Evolutionary conservation across 805 yeast genomes (phyloP).

Genomic region (Torulaspora gathmanii): DNA sequence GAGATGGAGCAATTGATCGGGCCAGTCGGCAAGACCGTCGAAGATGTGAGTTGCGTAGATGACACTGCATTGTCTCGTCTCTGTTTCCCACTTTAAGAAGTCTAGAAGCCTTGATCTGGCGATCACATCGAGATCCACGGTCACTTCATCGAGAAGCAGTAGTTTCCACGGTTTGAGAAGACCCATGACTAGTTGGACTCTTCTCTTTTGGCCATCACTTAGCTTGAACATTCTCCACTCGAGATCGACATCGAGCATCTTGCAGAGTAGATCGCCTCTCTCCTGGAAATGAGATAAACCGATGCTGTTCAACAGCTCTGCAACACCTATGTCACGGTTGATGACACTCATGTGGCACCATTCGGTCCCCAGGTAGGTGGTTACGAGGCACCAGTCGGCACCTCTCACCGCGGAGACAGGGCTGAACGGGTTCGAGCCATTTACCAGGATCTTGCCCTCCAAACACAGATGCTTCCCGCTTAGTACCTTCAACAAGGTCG

Average conservation of each 20-base stretch:
- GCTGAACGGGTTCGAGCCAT: slow-evolving; percentile 87
- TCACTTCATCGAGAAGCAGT: slow-evolving; percentile 88
- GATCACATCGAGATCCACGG: slow-evolving; percentile 91
- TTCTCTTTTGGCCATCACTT: slow-evolving; percentile 90
- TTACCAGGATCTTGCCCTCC: slow-evolving; percentile 63
- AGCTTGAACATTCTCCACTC: slow-evolving; percentile 89
- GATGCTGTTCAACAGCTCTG: slow-evolving; percentile 67
- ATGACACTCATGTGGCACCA: slow-evolving; percentile 94
- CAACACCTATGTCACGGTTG: slow-evolving; percentile 85
- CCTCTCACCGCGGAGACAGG: slow-evolving; percentile 39
- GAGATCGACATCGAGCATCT: slow-evolving; percentile 78
- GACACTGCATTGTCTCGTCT: slow-evolving; percentile 62
- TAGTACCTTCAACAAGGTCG: slow-evolving; percentile 74
- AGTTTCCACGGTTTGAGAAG: slow-evolving; percentile 85
- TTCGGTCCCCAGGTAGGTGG: slow-evolving; percentile 90
- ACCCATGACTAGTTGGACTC: slow-evolving; percentile 95
- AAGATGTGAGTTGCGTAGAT: slow-evolving; percentile 95
- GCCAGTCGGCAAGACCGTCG: slow-evolving; percentile 91
- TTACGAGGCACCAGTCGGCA: slow-evolving; percentile 40
- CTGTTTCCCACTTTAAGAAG: slow-evolving; percentile 72
- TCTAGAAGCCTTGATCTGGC: slow-evolving; percentile 71
- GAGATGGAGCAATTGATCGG: slow-evolving; percentile 75
- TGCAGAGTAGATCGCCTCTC: slow-evolving; percentile 70
- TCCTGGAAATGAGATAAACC: slow-evolving; percentile 75
- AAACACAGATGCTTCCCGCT: slow-evolving; percentile 89